phyloP scores from a whole-genome alignment of 192 early-diverging fungal species.

The Coemansia brasiliensis region DNA sequence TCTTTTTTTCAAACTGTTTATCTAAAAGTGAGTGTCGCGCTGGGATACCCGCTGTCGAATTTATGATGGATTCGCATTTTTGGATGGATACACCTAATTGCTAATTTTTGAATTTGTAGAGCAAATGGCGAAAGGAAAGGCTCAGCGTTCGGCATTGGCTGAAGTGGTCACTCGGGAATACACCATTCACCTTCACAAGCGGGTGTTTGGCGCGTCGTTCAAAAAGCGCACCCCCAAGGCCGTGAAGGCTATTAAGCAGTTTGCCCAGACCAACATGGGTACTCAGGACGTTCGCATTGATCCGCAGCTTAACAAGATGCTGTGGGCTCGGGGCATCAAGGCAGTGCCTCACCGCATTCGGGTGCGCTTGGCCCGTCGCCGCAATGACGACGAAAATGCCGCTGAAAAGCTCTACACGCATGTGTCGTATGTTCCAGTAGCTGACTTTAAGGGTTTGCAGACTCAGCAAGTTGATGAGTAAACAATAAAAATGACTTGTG shows the following conservation, averaged over 20 bases:
- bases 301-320: conserved; percentile 89
- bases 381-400: conserved; percentile 96
- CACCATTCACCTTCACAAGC: conserved; percentile 99
- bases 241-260: conserved; percentile 89
- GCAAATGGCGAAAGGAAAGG: conserved; percentile 75
- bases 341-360: conserved; percentile 93
- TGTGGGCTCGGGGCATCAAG: conserved; percentile 95
- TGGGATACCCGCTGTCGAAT: no score
- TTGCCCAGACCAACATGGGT: conserved; percentile 91
- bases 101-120: conserved; percentile 3
- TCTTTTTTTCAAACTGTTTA: no score
- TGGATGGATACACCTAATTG: no score
- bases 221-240: conserved; percentile 97
- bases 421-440: conserved; percentile 83
- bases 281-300: conserved; percentile 97
- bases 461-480: conserved; percentile 67
- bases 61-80: no score
- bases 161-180: conserved; percentile 97
- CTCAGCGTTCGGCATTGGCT: conserved; percentile 76
- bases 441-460: conserved; percentile 88
- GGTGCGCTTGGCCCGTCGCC: conserved; percentile 90
- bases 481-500: conserved; percentile 1
- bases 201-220: conserved; percentile 78
- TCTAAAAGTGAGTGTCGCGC: no score
- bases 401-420: conserved; percentile 97